Evolutionary conservation across 495 filamentous ascomycete genomes (phyloP).

Genomic region (Acidomyces sp.): DNA sequence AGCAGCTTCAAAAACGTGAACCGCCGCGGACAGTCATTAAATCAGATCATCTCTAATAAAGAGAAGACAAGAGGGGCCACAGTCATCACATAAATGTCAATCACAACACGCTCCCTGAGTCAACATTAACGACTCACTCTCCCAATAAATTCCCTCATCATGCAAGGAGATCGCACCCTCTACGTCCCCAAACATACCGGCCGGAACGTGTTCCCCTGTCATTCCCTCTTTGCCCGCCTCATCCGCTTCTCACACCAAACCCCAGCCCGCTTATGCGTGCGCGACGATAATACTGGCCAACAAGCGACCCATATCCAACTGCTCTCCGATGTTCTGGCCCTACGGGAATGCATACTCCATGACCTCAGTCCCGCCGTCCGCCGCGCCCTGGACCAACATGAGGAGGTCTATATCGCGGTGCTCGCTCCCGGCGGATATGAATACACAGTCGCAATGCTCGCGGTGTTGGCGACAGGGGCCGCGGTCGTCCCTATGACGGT

Average conservation of each 20-base stretch:
- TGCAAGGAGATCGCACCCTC: constrained; percentile 15
- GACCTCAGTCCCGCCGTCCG: constrained; percentile 10
- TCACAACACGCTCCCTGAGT: no score
- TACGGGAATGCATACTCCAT: constrained; percentile 19
- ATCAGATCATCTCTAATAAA: no score
- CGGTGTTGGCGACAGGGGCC: constrained; percentile 34
- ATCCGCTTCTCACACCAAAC: constrained; percentile 22
- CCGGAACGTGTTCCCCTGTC: constrained; percentile 15
- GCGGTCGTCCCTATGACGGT: constrained; percentile 29
- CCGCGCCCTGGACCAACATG: constrained; percentile 22
- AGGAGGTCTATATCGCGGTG: constrained; percentile 36
- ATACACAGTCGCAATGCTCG: constrained; percentile 35
- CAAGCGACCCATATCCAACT: constrained; percentile 25
- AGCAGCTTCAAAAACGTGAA: no score
- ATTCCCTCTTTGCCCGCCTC: constrained; percentile 25
- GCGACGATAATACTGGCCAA: constrained; percentile 19
- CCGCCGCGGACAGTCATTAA: no score
- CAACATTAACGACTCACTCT: no score
- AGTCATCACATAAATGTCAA: no score
- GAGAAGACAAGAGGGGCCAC: no score
- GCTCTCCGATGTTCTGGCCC: constrained; percentile 25
- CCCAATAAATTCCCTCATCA: neutral
- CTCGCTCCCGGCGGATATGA: constrained; percentile 38
- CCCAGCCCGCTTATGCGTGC: constrained; percentile 20
- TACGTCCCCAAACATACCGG: constrained; percentile 14